Conservation (phyloP, 768 basidiomycete genomes). For the Lactarius hengduanensis region DNA sequence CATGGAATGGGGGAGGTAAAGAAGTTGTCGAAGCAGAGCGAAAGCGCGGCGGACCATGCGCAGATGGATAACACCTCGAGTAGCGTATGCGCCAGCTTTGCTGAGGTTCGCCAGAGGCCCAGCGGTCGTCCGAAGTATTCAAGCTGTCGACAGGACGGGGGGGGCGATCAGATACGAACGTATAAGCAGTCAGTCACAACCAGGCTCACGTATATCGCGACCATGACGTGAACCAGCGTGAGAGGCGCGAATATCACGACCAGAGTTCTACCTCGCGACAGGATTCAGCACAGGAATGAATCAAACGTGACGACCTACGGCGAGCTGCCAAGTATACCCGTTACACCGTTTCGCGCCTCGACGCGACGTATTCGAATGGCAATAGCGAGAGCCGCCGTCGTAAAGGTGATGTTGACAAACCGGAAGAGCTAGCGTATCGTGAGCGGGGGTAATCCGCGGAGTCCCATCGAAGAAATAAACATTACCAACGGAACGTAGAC, state of each 20-base stretch:
- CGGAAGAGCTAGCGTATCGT: slow-evolving; percentile 64
- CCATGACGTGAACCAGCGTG: slow-evolving; percentile 81
- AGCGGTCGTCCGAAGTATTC: slow-evolving; percentile 92
- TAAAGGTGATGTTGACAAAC: slow-evolving; percentile 80
- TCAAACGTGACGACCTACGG: slow-evolving; percentile 30
- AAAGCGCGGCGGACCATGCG: slow-evolving; percentile 88
- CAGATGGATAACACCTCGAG: slow-evolving; percentile 89
- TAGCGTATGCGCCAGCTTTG: slow-evolving; percentile 82
- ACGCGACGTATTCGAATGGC: slow-evolving; percentile 69
- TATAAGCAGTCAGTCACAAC: slow-evolving; percentile 10
- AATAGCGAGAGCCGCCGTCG: slow-evolving; percentile 71
- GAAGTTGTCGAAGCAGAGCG: slow-evolving; percentile 88
- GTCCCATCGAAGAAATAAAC: slow-evolving; percentile 10
- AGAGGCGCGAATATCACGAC: slow-evolving; percentile 84
- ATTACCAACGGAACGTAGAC: slow-evolving; percentile 76
- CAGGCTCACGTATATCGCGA: slow-evolving; percentile 76
- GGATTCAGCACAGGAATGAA: slow-evolving; percentile 40
- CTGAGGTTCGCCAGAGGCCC: slow-evolving; percentile 89
- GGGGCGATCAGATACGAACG: slow-evolving; percentile 24
- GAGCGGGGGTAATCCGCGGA: neutral
- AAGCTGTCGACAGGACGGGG: slow-evolving; percentile 46
- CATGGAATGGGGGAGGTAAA: slow-evolving; percentile 86
- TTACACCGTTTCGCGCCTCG: slow-evolving; percentile 49
- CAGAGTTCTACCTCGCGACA: slow-evolving; percentile 51
- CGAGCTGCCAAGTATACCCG: slow-evolving; percentile 80